Conservation (phyloP, 306 rosid genomes). For the Prunus persica region Prunus_persica_NCBIv2 NC_034013.1:4696001-4696500, state of each 20-base stretch:
- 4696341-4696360: not conserved
- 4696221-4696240: not conserved
- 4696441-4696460: too few relatives aligned
- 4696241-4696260: not conserved
- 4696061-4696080: not conserved
- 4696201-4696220: not conserved
- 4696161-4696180: not conserved
- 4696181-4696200: not conserved
- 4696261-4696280: not conserved
- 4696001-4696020: too few relatives aligned
- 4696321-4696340: not conserved
- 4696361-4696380: not conserved
- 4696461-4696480: too few relatives aligned
- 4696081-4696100: too few relatives aligned
- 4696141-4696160: not conserved
- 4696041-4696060: too few relatives aligned
- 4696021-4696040: slow-evolving; percentile 5
- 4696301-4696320: not conserved
- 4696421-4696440: too few relatives aligned
- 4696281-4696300: not conserved
- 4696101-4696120: too few relatives aligned
- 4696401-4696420: too few relatives aligned
- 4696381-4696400: too few relatives aligned
- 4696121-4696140: not conserved
- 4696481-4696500: too few relatives aligned